These are phyloP conservation scores for Hypericum androsaemum DNA, from an alignment of 345 rosid genomes.

Conservation along the genomic window DNA sequence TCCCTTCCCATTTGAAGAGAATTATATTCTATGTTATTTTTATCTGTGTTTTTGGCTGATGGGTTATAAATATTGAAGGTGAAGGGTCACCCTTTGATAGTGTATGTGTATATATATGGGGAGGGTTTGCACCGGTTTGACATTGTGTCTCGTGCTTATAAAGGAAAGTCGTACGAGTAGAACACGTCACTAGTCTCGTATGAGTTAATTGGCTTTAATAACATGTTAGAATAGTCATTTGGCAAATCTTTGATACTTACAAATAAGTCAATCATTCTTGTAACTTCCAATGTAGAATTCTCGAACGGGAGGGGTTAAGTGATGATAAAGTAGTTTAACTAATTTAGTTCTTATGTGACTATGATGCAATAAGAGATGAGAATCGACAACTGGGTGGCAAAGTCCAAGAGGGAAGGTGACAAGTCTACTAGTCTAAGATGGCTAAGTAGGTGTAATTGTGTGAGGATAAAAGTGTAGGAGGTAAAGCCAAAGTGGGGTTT, in stretches of 20 bases:
- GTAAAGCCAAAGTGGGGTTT: slow-evolving; percentile 27
- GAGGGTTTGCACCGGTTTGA: no score
- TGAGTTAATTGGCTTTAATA: no score
- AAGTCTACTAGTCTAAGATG: slow-evolving; percentile 14
- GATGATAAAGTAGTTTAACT: no score
- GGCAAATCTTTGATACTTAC: no score
- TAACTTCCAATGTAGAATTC: no score
- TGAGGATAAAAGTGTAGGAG: slow-evolving; percentile 15
- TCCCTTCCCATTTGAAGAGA: slow-evolving; percentile 39
- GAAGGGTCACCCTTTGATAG: background rate
- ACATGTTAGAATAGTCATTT: no score
- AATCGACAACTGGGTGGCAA: slow-evolving; percentile 27
- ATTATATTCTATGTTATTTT: background rate
- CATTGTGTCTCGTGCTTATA: no score
- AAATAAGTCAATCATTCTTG: no score
- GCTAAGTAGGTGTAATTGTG: slow-evolving; percentile 33
- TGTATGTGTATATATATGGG: no score
- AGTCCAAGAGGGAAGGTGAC: slow-evolving; percentile 34
- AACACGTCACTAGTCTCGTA: no score
- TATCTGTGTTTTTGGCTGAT: slow-evolving; percentile 1
- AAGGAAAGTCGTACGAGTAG: no score
- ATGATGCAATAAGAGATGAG: slow-evolving; percentile 24
- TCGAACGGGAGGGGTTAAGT: no score
- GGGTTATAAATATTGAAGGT: slow-evolving; percentile 2
- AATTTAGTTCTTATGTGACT: background rate